Evolutionary conservation across 768 basidiomycete species (phyloP).

Genomic region (Gloeopeniophorella convolvens): DNA sequence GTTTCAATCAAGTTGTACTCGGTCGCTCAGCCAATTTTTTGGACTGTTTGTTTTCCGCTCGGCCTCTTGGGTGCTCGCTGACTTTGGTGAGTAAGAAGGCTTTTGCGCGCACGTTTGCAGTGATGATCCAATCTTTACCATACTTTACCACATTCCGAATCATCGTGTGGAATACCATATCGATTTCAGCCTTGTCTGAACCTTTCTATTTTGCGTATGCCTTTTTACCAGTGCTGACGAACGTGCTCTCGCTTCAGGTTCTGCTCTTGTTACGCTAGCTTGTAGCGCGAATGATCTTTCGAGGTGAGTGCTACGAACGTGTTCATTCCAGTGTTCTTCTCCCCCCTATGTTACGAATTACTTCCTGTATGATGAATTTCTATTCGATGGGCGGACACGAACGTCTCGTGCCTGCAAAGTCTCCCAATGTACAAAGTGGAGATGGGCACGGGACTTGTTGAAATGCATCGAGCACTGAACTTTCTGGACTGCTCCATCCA

Average conservation of each 20-base stretch:
- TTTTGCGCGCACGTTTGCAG: too few species aligned
- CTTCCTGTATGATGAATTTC: slow-evolving; percentile 48
- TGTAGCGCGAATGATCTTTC: too few species aligned
- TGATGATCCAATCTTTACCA: slow-evolving; percentile 68
- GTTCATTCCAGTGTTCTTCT: too few species aligned
- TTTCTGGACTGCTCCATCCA: background rate
- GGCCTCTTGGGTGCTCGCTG: too few species aligned
- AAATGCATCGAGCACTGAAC: slow-evolving; percentile 77
- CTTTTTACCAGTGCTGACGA: slow-evolving; percentile 2
- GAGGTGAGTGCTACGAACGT: too few species aligned
- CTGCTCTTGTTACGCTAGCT: too few species aligned
- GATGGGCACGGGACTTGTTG: slow-evolving; percentile 64
- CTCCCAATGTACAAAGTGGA: slow-evolving; percentile 75
- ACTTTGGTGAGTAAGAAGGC: too few species aligned
- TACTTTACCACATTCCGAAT: slow-evolving; percentile 90
- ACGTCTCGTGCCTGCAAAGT: slow-evolving; percentile 54
- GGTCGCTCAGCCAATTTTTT: background rate
- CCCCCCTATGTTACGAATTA: slow-evolving; percentile 11
- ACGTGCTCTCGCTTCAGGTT: slow-evolving; percentile 12
- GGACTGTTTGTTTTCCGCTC: too few species aligned
- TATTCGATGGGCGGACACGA: slow-evolving; percentile 90
- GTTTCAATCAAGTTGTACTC: background rate
- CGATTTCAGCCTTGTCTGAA: slow-evolving; percentile 97
- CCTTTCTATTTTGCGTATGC: slow-evolving; percentile 10
- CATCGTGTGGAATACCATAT: slow-evolving; percentile 60